Conservation (phyloP, 73 alveolate species). For the Breviolum minutum region DNA sequence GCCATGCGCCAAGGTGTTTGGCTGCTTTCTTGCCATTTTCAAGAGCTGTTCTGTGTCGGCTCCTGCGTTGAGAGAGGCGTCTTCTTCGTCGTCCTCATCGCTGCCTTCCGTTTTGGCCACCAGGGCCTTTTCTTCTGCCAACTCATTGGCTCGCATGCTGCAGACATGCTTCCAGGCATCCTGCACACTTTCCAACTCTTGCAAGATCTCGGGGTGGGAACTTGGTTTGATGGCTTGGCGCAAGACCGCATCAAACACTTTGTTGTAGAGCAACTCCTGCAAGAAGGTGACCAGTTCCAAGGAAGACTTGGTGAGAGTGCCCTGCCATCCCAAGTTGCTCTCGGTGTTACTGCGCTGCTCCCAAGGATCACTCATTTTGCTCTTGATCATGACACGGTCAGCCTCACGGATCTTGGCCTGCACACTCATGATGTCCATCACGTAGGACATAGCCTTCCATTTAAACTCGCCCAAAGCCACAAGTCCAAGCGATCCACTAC, state of each 20-base stretch:
- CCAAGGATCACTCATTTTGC: neutral
- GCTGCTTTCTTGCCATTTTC: neutral
- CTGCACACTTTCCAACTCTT: neutral
- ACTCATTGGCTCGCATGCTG: neutral
- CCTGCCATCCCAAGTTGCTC: neutral
- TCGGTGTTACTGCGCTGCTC: neutral
- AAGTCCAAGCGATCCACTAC: neutral
- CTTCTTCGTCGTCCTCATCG: neutral
- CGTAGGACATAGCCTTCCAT: neutral
- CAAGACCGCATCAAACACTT: neutral
- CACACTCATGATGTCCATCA: slow-evolving; percentile 23
- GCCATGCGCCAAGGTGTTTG: slow-evolving; percentile 6
- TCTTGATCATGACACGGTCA: neutral
- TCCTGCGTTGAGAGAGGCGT: too few relatives aligned
- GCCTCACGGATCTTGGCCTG: neutral
- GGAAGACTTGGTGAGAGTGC: neutral
- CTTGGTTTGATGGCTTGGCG: neutral
- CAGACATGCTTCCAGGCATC: slow-evolving; percentile 12
- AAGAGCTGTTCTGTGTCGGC: neutral
- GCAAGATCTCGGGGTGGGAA: slow-evolving; percentile 29
- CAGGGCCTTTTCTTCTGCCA: slow-evolving; percentile 16
- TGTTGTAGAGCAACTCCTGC: neutral
- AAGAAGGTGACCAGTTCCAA: neutral
- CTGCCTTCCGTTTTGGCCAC: neutral
- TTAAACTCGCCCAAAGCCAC: neutral